A percentile compares a stretch with the other conserved stretches of the same genome.
These are phyloP conservation scores for Gaeumannomyces sp. DNA, from an alignment of 2,329 filamentous ascomycete genomes.

Conservation along the genomic window DNA sequence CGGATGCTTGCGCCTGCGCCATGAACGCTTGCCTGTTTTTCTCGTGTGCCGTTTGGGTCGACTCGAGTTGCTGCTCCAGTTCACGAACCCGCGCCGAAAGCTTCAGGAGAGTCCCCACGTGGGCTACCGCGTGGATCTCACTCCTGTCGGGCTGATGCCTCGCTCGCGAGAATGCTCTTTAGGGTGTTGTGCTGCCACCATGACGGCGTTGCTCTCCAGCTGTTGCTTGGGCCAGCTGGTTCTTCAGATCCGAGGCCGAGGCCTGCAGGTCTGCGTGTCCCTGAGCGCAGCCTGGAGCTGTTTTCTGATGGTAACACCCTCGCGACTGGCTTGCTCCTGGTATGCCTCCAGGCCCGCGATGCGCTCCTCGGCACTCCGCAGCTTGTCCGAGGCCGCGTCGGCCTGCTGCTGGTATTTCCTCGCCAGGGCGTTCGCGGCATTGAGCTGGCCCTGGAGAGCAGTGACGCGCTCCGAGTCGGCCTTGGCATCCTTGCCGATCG, in stretches of 20 bases:
- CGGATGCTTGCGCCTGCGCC: conserved; percentile 76
- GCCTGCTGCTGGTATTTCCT: conserved; percentile 87
- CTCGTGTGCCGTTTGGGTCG: conserved; percentile 72
- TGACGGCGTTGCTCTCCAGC: conserved; percentile 87
- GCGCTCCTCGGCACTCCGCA: conserved; percentile 88
- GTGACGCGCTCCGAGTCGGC: conserved; percentile 59
- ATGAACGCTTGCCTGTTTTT: conserved; percentile 76
- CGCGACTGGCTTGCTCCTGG: conserved; percentile 92
- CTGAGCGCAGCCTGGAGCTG: conserved; percentile 81
- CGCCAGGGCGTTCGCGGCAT: conserved; percentile 70
- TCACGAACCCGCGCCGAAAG: conserved; percentile 63
- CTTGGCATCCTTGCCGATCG: conserved; percentile 37
- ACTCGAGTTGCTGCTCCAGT: conserved; percentile 80
- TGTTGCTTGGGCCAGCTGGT: conserved; percentile 79
- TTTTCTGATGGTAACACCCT: conserved; percentile 81
- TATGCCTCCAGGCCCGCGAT: conserved; percentile 96
- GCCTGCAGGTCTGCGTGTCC: conserved; percentile 76
- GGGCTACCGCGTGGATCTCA: conserved; percentile 68
- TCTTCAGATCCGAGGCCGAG: conserved; percentile 74
- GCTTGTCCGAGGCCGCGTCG: conserved; percentile 77
- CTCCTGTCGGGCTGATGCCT: conserved; percentile 71
- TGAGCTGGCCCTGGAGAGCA: conserved; percentile 74
- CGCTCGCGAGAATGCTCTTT: conserved; percentile 87
- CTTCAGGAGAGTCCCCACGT: conserved; percentile 70
- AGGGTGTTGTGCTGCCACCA: conserved; percentile 88